phyloP scores from a whole-genome alignment of 768 basidiomycete genomes.

The Pisolithus marmoratus region DNA sequence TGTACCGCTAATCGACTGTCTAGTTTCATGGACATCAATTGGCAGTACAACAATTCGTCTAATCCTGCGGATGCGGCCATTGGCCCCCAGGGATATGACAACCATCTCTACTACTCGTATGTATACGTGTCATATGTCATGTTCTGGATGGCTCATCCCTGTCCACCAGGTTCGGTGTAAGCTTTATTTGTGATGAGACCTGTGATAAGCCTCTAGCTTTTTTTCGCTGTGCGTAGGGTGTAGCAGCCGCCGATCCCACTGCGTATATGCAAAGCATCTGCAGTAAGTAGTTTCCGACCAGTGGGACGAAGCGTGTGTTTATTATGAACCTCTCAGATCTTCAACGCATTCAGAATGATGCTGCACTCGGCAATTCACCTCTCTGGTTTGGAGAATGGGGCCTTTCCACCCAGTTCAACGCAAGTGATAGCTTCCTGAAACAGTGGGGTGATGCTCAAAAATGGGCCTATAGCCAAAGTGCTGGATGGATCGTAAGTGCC shows the following conservation, averaged over 20 bases:
- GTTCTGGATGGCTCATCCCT: slow-evolving; percentile 2
- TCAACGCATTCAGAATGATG: slow-evolving; percentile 45
- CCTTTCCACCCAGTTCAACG: slow-evolving; percentile 57
- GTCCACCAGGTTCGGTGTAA: slow-evolving; percentile 51
- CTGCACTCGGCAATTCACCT: slow-evolving; percentile 38
- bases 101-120: slow-evolving; percentile 73
- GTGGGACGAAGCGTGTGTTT: background rate
- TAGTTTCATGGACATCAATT: slow-evolving; percentile 81
- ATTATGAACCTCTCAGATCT: slow-evolving; percentile 42
- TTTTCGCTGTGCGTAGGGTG: slow-evolving; percentile 42
- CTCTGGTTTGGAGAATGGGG: slow-evolving; percentile 59
- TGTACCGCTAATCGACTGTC: background rate
- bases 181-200: background rate
- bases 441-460: slow-evolving; percentile 79
- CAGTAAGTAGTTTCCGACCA: slow-evolving; percentile 40
- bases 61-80: slow-evolving; percentile 66
- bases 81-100: slow-evolving; percentile 72
- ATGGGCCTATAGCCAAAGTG: slow-evolving; percentile 49
- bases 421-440: slow-evolving; percentile 53
- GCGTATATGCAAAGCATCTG: slow-evolving; percentile 67
- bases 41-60: slow-evolving; percentile 64
- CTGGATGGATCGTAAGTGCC: slow-evolving; percentile 63
- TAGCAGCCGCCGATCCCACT: slow-evolving; percentile 55
- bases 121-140: slow-evolving; percentile 15
- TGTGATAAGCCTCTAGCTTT: background rate